Percentiles rank a stretch among this genome's conserved stretches.
These are phyloP conservation scores for Brassica juncea DNA, from an alignment of 345 rosid genomes.

Conservation along the genomic window DNA sequence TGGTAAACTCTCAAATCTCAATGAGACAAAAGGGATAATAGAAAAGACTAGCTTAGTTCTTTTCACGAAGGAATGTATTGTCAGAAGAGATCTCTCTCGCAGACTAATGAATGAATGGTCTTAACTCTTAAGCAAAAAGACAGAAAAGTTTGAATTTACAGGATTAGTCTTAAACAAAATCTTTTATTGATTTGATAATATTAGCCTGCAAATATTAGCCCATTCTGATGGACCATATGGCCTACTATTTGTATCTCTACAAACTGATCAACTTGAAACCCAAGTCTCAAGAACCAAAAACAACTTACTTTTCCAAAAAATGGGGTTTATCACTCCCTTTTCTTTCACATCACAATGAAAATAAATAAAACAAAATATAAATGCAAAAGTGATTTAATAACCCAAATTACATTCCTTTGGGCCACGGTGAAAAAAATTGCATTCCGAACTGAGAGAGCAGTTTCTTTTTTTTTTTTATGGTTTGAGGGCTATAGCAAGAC, in stretches of 20 bases:
- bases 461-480: conserved; percentile 45
- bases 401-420: conserved; percentile 31
- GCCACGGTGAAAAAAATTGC: conserved; percentile 2
- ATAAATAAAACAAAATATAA: background rate
- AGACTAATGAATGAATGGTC: background rate
- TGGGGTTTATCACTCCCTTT: conserved; percentile 36
- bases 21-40: background rate
- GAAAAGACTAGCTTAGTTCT: background rate
- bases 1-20: background rate
- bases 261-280: background rate
- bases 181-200: background rate
- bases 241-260: background rate
- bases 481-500: conserved; percentile 76
- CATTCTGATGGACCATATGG: background rate
- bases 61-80: background rate
- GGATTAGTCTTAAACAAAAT: background rate
- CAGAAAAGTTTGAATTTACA: background rate
- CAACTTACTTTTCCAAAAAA: background rate
- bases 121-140: background rate
- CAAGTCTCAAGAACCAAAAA: background rate
- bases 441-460: conserved; percentile 11
- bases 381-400: conserved; percentile 17
- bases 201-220: background rate
- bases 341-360: conserved; percentile 17
- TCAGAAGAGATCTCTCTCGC: background rate